Percentiles rank a stretch among this genome's conserved stretches.
These are phyloP conservation scores for Xanthoparmelia taractica DNA, from an alignment of 495 filamentous ascomycete genomes.

Conservation along the genomic window DNA sequence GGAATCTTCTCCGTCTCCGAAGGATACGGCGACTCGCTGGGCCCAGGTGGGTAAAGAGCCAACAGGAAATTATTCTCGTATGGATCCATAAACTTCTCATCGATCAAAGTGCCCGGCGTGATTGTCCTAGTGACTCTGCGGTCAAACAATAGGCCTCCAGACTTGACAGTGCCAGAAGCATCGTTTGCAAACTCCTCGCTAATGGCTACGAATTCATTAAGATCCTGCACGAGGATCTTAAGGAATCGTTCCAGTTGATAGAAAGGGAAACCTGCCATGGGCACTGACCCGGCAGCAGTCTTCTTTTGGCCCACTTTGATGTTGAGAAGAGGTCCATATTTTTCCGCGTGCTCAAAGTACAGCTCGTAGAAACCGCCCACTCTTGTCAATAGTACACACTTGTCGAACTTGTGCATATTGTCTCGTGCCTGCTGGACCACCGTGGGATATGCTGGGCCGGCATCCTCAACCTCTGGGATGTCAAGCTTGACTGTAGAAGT, in stretches of 20 bases:
- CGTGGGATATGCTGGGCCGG: conserved; percentile 65
- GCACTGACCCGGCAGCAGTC: conserved; percentile 62
- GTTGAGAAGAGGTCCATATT: conserved; percentile 76
- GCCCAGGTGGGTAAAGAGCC: conserved; percentile 52
- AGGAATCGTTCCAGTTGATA: conserved; percentile 86
- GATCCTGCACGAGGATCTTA: conserved; percentile 84
- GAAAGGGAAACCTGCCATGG: conserved; percentile 93
- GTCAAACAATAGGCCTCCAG: conserved; percentile 72
- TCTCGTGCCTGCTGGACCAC: conserved; percentile 83
- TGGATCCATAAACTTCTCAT: conserved; percentile 93
- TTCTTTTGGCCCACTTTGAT: conserved; percentile 79
- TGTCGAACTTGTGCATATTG: conserved; percentile 83
- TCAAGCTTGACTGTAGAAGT: conserved; percentile 42
- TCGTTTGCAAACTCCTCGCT: conserved; percentile 81
- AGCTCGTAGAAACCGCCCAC: conserved; percentile 95
- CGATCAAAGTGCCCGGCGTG: conserved; percentile 90
- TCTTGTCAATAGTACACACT: conserved; percentile 81
- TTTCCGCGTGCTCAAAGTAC: conserved; percentile 89
- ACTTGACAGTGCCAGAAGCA: conserved; percentile 55
- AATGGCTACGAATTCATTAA: conserved; percentile 84
- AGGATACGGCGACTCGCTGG: background rate
- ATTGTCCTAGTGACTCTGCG: conserved; percentile 78
- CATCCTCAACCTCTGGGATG: conserved; percentile 36
- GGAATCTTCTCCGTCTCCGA: background rate
- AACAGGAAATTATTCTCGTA: conserved; percentile 88